Evolutionary conservation across 495 filamentous ascomycete species (phyloP).

Genomic region (Tuber brumale): DNA sequence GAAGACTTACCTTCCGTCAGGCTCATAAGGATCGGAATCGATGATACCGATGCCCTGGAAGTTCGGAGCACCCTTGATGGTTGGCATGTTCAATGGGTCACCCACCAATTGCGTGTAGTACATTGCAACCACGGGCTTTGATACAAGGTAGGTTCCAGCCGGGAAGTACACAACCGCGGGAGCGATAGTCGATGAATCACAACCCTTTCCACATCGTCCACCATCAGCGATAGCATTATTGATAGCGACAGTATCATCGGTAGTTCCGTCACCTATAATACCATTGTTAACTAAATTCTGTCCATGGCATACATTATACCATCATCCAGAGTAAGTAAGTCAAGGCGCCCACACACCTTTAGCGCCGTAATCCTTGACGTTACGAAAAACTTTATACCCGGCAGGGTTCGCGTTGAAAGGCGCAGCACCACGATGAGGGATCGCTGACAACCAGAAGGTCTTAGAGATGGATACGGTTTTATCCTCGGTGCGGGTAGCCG

Average conservation of each 20-base stretch:
- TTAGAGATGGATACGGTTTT: neutral
- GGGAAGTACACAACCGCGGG: constrained; percentile 77
- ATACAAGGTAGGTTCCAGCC: constrained; percentile 66
- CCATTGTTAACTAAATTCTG: neutral
- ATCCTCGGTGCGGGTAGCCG: neutral
- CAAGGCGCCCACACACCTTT: constrained; percentile 46
- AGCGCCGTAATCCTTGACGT: constrained; percentile 79
- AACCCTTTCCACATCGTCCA: constrained; percentile 67
- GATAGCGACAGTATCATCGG: constrained; percentile 85
- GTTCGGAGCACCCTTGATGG: constrained; percentile 63
- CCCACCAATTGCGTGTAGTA: constrained; percentile 80
- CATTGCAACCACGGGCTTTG: constrained; percentile 60
- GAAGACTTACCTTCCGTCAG: constrained; percentile 47
- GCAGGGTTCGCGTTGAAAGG: constrained; percentile 53
- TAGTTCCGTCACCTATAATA: constrained; percentile 56
- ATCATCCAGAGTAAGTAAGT: constrained; percentile 21
- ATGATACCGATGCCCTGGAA: constrained; percentile 86
- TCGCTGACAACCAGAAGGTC: constrained; percentile 59
- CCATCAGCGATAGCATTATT: constrained; percentile 74
- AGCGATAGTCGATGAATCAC: constrained; percentile 67
- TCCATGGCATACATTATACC: neutral
- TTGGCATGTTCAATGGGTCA: constrained; percentile 61
- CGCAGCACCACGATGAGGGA: constrained; percentile 62
- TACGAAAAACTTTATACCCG: constrained; percentile 71
- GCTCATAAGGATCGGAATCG: constrained; percentile 76